Base-by-base conservation (phyloP, 176 grass and related monocot species). In the Oryza glumipatula region DNA sequence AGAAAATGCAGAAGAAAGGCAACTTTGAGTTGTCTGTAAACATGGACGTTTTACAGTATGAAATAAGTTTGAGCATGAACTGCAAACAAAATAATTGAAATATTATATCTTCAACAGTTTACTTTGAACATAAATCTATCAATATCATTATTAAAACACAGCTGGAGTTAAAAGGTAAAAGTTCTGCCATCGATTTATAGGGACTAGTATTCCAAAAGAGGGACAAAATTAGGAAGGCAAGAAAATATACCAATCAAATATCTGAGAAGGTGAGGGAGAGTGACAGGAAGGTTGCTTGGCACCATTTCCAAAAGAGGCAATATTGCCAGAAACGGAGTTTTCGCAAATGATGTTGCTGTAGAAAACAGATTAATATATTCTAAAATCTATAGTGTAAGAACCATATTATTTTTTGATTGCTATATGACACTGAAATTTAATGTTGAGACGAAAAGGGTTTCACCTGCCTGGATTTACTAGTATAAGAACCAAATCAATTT, bases 301-400 rank as follows among this genome's bases (percentile, higher is more conserved):
- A 95, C 23, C 77, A 74, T 80, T 79, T 93, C 92, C 92, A 98
- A 67, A 78, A 95, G 28, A 81, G 95, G 96, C 76, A 94, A 65
- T 85, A 95, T 21, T 84, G 87, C 82, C 76, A 82, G 88, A 52
- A 98, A 22, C 33, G 75, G 73, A 79, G 82, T 89, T 75, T 86
- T 93, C 30, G 76, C 74, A 90, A 88, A 98, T 85, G 95, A 93
- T 79, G 92, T 95, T 80, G 93, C 96, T 98, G 91, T 2, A 79
- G 56, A 83, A 70, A 73, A 46, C 58, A 77, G 7, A 61, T 76
- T n/a, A 88, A 74, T 64, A 68, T 65, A 26, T 72, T 76, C 12
- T 33, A 58, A 0, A 23, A 33, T 80, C 89, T 91, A 26, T 6
- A 43, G 73, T 70, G 86, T 70, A 49, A 91, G 88, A 74, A 91